Base-by-base conservation (phyloP, 2,329 filamentous ascomycete genomes). In the Metarhizium robertsii region DNA sequence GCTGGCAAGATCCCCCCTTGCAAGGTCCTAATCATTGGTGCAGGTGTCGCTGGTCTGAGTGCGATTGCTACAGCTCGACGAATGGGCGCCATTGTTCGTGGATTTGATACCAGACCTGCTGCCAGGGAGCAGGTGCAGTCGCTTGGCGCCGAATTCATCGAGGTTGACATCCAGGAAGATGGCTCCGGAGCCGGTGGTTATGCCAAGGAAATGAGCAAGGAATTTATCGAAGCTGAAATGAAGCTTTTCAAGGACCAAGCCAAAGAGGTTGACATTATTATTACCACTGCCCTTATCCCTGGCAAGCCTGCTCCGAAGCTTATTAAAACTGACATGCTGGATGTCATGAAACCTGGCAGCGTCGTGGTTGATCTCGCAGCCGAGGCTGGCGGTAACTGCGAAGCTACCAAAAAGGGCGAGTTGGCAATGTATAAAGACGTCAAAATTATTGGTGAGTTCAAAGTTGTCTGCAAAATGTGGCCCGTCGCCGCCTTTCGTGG, bases 201-300 rank as follows among this genome's bases (percentile, higher is more conserved):
- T 65, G 90, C 89, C 53, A 95, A 95, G 66, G 89, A 92, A 66
- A 95, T 95, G 90, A 94, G 89, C 54, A 91, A 92, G 65, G 90
- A 92, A 61, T 96, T 95, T 65, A 90, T 94, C 67, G 89, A 90
- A 58, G 90, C 90, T 6, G 90, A 96, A 69, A 95, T 95, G 90
- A 92, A 89, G 69, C 78, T 96, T 0, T 96, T 96, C 72, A 84
- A 88, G 67, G 87, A 94, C 62, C 91, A 95, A 69, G 88, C 87
- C 58, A 81, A 83, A 57, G 91, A 96, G 43, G 90, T 95, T 53
- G 90, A 96, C 69, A 95, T 96, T 60, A 88, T 96, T 58, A 88
- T 96, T 66, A 95, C 90, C 1, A 96, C 91, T 1, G 91, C 91
- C n/a, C 71, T 95, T 63, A 95, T 96, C 58, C 91, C 91, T 0